Evolutionary conservation across 305 asterid genomes (phyloP), one percentile per base, ranked within the genome.

Genomic region (Caryopteris hybrid): DNA sequence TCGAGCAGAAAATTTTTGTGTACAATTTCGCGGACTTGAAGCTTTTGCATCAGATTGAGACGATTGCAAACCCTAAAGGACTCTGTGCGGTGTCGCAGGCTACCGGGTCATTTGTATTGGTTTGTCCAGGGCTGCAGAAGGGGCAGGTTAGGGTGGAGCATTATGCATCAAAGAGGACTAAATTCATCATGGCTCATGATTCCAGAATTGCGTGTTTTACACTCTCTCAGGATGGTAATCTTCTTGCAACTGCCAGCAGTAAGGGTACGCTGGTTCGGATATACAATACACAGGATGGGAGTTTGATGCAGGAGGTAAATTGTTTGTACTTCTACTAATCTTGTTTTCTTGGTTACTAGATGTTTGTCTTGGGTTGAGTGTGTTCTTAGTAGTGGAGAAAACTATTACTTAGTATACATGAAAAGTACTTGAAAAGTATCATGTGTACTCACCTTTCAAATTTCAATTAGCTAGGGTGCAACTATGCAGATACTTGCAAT

Each of bases 61-160:
- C 98, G 61, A 85, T 88, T 45, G 78, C 90, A 5, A 92, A 92
- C 69, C 95, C 95, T 0, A 92, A 90, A 77, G 97, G 98, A 25
- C 88, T 92, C 16, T 92, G 97, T 54, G 90, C 78, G 5, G 91
- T 92, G 69, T 82, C 98, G 1, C 97, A 88, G 69, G 80, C 61
- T 11, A 75, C 89, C 1, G 96, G 88, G 18, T 72, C 88, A 21
- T 87, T 87, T 45, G 97, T 88, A 7, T 75, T 92, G 74, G 95
- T 88, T n/a, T 88, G 94, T 52, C 95, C 89, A 0, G 98, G 98
- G 23, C 76, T 92, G 81, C 95, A 83, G 83, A 92, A 84, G 83
- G 98, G 98, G 48, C 94, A 92, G 78, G 94, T 92, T 52, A 80
- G 97, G 79, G 92, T 90, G 72, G 98, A 92, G 81, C 93, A 86